phyloP scores from a whole-genome alignment of 2,329 filamentous ascomycete genomes.

The Emericellopsis atlantica region DNA sequence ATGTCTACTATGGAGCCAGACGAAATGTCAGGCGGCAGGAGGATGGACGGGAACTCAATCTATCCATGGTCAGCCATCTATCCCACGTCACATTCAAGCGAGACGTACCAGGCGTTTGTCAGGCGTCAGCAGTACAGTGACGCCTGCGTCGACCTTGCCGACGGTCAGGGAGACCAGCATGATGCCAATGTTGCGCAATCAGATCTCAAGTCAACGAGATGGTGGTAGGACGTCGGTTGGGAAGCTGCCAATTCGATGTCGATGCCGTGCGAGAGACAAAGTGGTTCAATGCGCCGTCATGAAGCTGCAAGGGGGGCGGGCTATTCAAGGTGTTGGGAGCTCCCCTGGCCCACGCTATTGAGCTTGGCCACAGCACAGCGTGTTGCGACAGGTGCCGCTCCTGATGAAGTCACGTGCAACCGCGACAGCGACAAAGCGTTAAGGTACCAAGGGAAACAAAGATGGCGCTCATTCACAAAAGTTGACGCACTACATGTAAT shows the following conservation, averaged over 20 bases:
- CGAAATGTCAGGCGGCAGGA: slow-evolving; percentile 87
- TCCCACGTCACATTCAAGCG: not conserved
- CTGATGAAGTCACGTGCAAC: no score
- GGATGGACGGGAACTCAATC: slow-evolving; percentile 98
- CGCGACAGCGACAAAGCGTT: no score
- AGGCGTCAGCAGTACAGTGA: slow-evolving; percentile 90
- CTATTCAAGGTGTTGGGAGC: no score
- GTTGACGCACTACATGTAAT: no score
- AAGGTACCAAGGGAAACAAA: no score
- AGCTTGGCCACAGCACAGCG: no score
- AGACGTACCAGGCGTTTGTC: slow-evolving; percentile 82
- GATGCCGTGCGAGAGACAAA: not conserved
- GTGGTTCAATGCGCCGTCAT: no score
- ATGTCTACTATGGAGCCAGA: slow-evolving; percentile 98
- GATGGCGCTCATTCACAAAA: no score
- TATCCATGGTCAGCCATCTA: slow-evolving; percentile 20
- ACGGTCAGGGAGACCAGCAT: slow-evolving; percentile 98
- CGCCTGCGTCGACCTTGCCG: slow-evolving; percentile 97
- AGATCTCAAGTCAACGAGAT: not conserved
- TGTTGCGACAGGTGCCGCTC: no score
- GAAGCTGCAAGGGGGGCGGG: no score
- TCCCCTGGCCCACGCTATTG: no score
- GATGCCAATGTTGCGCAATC: slow-evolving; percentile 11
- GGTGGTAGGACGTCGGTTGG: not conserved
- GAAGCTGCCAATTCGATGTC: not conserved